Evolutionary conservation across 75 land plant species (phyloP).

Genomic region (Adiantum capillusveneris): DNA sequence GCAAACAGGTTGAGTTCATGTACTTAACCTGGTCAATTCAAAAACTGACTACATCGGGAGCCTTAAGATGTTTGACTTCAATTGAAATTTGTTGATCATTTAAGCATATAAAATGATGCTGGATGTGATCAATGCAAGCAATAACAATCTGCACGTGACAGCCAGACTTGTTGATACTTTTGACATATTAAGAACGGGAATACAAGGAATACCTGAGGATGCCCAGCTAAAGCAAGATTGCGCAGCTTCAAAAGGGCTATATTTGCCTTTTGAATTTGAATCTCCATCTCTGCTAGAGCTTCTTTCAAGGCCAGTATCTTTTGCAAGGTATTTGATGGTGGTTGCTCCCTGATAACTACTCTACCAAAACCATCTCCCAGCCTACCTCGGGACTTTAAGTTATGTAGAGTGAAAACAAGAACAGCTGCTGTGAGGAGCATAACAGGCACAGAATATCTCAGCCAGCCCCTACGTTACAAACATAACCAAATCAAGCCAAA

Average conservation of each 20-base stretch:
- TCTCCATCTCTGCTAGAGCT: slow-evolving; percentile 67
- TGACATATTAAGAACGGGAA: neutral
- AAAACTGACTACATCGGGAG: no score
- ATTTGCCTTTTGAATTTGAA: slow-evolving; percentile 57
- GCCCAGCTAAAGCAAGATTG: slow-evolving; percentile 51
- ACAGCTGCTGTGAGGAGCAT: slow-evolving; percentile 38
- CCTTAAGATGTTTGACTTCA: no score
- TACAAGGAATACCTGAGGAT: slow-evolving; percentile 50
- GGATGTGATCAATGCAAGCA: neutral
- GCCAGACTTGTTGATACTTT: no score
- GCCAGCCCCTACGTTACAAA: slow-evolving; percentile 74
- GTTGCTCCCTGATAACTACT: slow-evolving; percentile 74
- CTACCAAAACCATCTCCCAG: slow-evolving; percentile 69
- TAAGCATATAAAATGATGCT: neutral
- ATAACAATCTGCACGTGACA: neutral
- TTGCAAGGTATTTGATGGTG: slow-evolving; percentile 86
- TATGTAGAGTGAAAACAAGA: slow-evolving; percentile 47
- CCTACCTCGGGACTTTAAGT: slow-evolving; percentile 72
- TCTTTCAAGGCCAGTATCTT: slow-evolving; percentile 80
- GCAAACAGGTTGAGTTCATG: no score
- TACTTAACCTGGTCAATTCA: no score
- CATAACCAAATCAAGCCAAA: no score
- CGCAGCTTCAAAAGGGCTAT: slow-evolving; percentile 69
- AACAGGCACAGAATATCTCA: slow-evolving; percentile 60
- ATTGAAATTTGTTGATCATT: neutral